Evolutionary conservation across 2,329 filamentous ascomycete species (phyloP), one percentile per base, ranked within the genome.

Genomic region (Claviceps sp.): DNA sequence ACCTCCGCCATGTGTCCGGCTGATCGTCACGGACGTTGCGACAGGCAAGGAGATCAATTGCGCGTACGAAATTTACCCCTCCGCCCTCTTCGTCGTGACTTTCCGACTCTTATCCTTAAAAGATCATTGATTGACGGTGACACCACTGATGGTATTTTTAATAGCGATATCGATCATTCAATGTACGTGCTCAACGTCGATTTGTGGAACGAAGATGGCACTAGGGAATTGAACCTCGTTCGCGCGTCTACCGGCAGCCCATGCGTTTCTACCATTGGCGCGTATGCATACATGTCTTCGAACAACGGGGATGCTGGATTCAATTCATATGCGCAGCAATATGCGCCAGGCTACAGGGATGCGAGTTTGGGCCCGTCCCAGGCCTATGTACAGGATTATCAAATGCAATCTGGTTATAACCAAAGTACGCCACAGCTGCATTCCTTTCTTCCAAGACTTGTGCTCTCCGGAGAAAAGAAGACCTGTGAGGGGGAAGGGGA

Each of bases 1-100:
- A 30, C 91, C 93, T 14, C 93, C 93, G 22, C 91, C 93, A 3
- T 96, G 91, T 67, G 85, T 97, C 50, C 80, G 85, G 57, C 78
- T 97, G 13, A 76, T 93, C 41, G 84, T 97, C 50, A 81, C 77
- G 55, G 88, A 96, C 66, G 72, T 77, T 43, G 69, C 70, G 16
- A 90, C 87, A 0, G 84, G 86, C 22, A 83, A 88, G 62, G 88
- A 95, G 65, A 78, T 95, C 44, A 85, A 93, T 65, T 84, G 84
- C 71, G 88, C 85, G 86, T 91, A 75, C 62, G 84, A 4, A 34
- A 11, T 11, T 1, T 9, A 11, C 30, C 30, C 30, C 30, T 4
- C 9, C 30, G 30, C 30, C 30, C 30, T 34, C 30, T 34, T 34
- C 30, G 9, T 34, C 9, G 30, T 34, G 30, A 34, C 30, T 34